phyloP scores from a whole-genome alignment of 768 basidiomycete genomes.

The Podaxis rugospora region DNA sequence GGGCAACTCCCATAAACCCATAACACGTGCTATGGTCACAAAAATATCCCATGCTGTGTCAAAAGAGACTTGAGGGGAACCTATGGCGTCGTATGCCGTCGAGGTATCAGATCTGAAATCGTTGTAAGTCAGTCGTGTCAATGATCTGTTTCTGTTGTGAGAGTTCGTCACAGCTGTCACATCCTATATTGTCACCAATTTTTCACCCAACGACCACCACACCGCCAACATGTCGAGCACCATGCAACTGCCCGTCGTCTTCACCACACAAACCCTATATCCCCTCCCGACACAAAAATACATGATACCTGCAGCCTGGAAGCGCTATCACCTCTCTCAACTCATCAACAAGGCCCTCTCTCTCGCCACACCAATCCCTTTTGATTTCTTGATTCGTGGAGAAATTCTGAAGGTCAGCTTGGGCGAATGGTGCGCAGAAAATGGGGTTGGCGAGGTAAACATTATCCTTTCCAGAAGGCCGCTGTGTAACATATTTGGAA shows the following conservation, averaged over 20 bases:
- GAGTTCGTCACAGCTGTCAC: not conserved
- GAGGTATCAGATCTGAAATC: too few species aligned
- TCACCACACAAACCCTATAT: constrained; percentile 71
- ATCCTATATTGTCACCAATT: not conserved
- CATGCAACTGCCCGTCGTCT: constrained; percentile 54
- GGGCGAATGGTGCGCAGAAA: constrained; percentile 69
- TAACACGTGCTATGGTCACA: too few species aligned
- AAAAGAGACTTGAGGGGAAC: too few species aligned
- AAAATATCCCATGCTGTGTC: too few species aligned
- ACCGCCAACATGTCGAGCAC: constrained; percentile 4
- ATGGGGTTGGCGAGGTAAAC: constrained; percentile 67
- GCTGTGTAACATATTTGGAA: not conserved
- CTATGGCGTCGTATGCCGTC: too few species aligned
- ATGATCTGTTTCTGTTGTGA: too few species aligned
- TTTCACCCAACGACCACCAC: not conserved
- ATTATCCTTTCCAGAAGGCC: not conserved
- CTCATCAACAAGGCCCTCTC: constrained; percentile 92
- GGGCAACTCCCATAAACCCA: too few species aligned
- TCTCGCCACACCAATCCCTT: constrained; percentile 72
- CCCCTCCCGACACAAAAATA: constrained; percentile 84
- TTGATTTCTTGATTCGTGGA: constrained; percentile 89
- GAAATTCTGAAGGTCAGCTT: constrained; percentile 70
- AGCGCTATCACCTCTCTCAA: constrained; percentile 94
- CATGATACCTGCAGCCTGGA: constrained; percentile 88
- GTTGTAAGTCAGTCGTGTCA: too few species aligned